Base-by-base conservation (phyloP, 1,284 basidiomycete genomes). In the Tetrapyrgos nigripes region DNA sequence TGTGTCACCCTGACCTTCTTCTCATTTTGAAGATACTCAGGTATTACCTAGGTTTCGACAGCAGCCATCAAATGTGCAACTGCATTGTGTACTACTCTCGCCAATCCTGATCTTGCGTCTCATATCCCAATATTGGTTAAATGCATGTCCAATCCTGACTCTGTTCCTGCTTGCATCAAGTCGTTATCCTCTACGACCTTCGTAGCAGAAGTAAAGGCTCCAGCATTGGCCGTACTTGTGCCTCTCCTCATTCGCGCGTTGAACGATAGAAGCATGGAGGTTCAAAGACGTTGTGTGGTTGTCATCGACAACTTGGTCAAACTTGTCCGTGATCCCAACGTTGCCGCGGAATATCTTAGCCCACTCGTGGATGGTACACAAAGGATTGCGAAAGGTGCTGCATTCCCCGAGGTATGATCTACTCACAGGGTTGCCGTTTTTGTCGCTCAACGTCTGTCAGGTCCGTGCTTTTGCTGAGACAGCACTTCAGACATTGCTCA, bases 271-370 rank as follows among this genome's bases (percentile, higher is more conserved):
- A 96, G 94, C 64, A 97, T 96, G 88, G 96, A 98, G 72, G 93
- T 94, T 23, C 93, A 95, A 71, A 89, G 94, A 61, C 83, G 91
- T 29, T 86, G 89, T 0, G 95, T 97, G 60, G 92, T 99, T 55
- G 93, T 99, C 68, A 88, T 97, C 61, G 96, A 97, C 73, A 99
- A 99, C 78, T 84, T 99, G 57, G 97, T 98, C 77, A 99, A 98
- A 79, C 90, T 99, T 57, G 97, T 99, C 47, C 91, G 97, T 59
- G 89, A 97, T 69, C 93, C 94, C 4, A 89, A 86, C 63, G 87
- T 98, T 54, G 97, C 97, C 49, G 95, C 94, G 10, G 84, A 85
- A 49, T 97, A 98, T 78, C 85, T 98, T 29, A 93, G 92, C 64
- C 84, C 89, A 49, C 88, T 99, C 45, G 91, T 97, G 3, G 92